phyloP scores from a whole-genome alignment of 2,329 filamentous ascomycete species.

The Talaromyces atroroseus region DNA sequence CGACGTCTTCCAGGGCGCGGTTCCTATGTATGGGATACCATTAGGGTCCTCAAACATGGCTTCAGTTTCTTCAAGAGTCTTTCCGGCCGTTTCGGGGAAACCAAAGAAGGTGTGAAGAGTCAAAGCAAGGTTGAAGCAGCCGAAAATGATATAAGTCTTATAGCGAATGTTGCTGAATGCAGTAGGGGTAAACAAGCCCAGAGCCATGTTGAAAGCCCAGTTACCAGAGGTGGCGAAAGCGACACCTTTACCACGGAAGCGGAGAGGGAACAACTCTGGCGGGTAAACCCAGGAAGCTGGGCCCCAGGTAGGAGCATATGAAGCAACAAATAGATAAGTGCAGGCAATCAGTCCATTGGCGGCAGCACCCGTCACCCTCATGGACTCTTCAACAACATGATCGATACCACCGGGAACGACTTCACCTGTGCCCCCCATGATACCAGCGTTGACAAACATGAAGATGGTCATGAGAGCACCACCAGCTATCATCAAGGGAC shows the following conservation, averaged over 20 bases:
- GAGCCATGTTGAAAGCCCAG: slow-evolving; percentile 57
- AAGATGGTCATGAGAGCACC: slow-evolving; percentile 56
- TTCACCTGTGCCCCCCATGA: slow-evolving; percentile 34
- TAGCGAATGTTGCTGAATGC: slow-evolving; percentile 53
- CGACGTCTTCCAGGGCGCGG: slow-evolving; percentile 34
- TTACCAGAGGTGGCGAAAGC: slow-evolving; percentile 57
- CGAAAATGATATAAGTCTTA: slow-evolving; percentile 70
- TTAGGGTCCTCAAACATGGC: slow-evolving; percentile 55
- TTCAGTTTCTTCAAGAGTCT: slow-evolving; percentile 71
- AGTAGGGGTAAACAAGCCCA: slow-evolving; percentile 53
- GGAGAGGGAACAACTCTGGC: slow-evolving; percentile 58
- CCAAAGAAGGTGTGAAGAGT: slow-evolving; percentile 62
- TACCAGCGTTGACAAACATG: slow-evolving; percentile 40
- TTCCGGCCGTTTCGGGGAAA: slow-evolving; percentile 65
- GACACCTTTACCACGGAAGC: slow-evolving; percentile 59
- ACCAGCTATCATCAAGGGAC: slow-evolving; percentile 60
- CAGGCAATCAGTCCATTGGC: slow-evolving; percentile 64
- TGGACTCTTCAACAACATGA: slow-evolving; percentile 31
- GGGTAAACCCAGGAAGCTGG: slow-evolving; percentile 57
- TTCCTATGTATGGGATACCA: slow-evolving; percentile 33
- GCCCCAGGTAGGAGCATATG: slow-evolving; percentile 61
- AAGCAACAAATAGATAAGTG: slow-evolving; percentile 68
- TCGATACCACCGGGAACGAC: slow-evolving; percentile 38
- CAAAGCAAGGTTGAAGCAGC: slow-evolving; percentile 62
- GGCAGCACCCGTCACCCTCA: slow-evolving; percentile 36